Evolutionary conservation across 768 basidiomycete genomes (phyloP).

Genomic region (Solioccasus polychromus): DNA sequence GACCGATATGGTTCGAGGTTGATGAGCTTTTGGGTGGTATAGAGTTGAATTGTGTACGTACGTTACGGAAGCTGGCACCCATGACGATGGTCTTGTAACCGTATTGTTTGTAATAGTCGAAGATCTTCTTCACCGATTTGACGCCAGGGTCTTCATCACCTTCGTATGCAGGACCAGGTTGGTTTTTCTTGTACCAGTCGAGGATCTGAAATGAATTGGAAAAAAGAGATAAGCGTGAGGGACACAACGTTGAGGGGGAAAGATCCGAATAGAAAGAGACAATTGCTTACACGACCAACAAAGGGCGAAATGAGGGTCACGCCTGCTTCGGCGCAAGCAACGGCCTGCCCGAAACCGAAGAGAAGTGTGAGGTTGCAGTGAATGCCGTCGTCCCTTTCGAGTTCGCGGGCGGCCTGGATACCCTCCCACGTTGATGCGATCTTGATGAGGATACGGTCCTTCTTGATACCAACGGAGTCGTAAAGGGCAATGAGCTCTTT

Average conservation of each 20-base stretch:
- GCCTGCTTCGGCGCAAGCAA: slow-evolving; percentile 97
- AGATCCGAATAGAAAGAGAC: slow-evolving; percentile 17
- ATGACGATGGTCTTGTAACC: slow-evolving; percentile 99
- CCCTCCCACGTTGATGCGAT: slow-evolving; percentile 99
- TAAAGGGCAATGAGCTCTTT: slow-evolving; percentile 92
- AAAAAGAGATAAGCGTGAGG: slow-evolving; percentile 4
- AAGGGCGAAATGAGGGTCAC: slow-evolving; percentile 99
- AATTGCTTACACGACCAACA: slow-evolving; percentile 83
- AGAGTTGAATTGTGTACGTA: too few relatives aligned
- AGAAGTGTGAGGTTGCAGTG: slow-evolving; percentile 99
- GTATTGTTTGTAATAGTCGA: slow-evolving; percentile 99
- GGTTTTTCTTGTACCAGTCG: slow-evolving; percentile 99
- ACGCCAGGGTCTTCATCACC: slow-evolving; percentile 97
- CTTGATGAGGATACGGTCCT: slow-evolving; percentile 97
- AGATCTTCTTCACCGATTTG: slow-evolving; percentile 92
- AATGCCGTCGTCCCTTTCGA: slow-evolving; percentile 89
- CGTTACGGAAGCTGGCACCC: slow-evolving; percentile 99
- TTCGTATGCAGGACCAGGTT: slow-evolving; percentile 81
- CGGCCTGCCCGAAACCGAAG: slow-evolving; percentile 98
- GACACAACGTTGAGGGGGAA: slow-evolving; percentile 12
- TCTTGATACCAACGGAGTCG: slow-evolving; percentile 87
- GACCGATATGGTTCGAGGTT: too few relatives aligned
- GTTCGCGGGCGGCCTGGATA: slow-evolving; percentile 96
- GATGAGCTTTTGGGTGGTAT: too few relatives aligned
- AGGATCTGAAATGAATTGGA: slow-evolving; percentile 62